Evolutionary conservation across 2,329 filamentous ascomycete genomes (phyloP), one percentile per base, ranked within the genome.

Genomic region (Neofusicoccum ribis): DNA sequence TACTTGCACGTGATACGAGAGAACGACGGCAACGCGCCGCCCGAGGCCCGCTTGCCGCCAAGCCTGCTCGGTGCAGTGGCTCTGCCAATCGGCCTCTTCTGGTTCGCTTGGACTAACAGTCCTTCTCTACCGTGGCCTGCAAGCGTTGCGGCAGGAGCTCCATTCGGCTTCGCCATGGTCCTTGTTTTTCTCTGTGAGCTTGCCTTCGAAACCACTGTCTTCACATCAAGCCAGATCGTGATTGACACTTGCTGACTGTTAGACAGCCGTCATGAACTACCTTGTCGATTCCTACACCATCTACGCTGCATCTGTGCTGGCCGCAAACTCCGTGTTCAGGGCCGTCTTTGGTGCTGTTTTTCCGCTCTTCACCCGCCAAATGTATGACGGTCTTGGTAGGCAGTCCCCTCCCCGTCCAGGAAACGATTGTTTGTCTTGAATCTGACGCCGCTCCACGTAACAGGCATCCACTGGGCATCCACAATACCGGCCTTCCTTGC

Each of bases 31-130:
- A 82, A 84, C 52, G 87, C 88, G 1, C 85, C 71, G 5, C 56
- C 92, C 0, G 93, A 97, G 77, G 87, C 87, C 0, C 85, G 93
- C 0, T 82, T 97, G 1, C 96, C 95, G 77, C 94, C 94, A 72
- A 85, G 90, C 8, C 96, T 93, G 75, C 76, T 95, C 41, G 88
- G 91, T 50, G 88, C 88, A 20, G 83, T 87, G 0, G 80, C 96
- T 0, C 85, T 97, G 31, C 93, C 93, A 0, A 83, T 89, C 3
- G 93, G 93, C 0, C 81, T 96, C 3, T 92, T 93, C 77, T 88
- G 91, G 82, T 93, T 93, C 69, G 90, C 90, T 9, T 92, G 90
- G 84, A 88, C 89, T 0, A 85, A 87, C 0, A 86, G 82, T 66
- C 2, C 84, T 85, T 0, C 82, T 85, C 6, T 86, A 0, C 85